These are phyloP conservation scores for Geotrichum bryndzae DNA, from an alignment of 1,139 yeast genomes.

Conservation along the genomic window DNA sequence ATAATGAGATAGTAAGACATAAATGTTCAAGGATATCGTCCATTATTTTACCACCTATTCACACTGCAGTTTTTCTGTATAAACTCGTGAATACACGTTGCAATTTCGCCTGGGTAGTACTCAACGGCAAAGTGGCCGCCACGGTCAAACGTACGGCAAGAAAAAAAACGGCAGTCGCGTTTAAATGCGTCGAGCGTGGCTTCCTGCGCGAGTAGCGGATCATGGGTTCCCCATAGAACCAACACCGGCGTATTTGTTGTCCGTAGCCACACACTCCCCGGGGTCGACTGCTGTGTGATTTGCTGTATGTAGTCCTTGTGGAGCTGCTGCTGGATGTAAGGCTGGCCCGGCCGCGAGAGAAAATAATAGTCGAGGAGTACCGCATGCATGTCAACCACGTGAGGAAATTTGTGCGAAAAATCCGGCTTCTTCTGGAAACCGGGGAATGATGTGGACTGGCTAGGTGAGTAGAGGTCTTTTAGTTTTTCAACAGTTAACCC, in stretches of 20 bases:
- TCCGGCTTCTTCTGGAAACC: neutral
- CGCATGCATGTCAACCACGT: slow-evolving; percentile 35
- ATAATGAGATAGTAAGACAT: no score
- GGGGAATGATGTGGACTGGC: no score
- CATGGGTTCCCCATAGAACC: slow-evolving; percentile 43
- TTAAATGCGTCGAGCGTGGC: slow-evolving; percentile 33
- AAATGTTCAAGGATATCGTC: neutral
- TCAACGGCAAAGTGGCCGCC: slow-evolving; percentile 43
- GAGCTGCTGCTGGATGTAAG: slow-evolving; percentile 35
- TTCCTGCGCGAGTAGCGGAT: slow-evolving; percentile 39
- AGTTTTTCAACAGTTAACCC: slow-evolving; percentile 1
- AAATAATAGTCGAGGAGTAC: slow-evolving; percentile 34
- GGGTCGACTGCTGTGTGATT: neutral
- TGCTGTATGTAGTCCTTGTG: slow-evolving; percentile 39
- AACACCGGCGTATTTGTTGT: slow-evolving; percentile 37
- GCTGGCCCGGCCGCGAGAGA: slow-evolving; percentile 30
- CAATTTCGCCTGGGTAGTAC: slow-evolving; percentile 34
- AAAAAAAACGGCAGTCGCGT: slow-evolving; percentile 33
- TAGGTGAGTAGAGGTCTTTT: slow-evolving; percentile 2
- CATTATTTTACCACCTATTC: neutral
- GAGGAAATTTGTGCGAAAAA: neutral
- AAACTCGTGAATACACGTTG: slow-evolving; percentile 27
- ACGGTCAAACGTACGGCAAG: slow-evolving; percentile 28
- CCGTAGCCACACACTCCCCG: slow-evolving; percentile 33
- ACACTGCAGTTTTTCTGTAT: neutral